A percentile compares a stretch with the other conserved stretches of the same genome.
These are phyloP conservation scores for Daldinia decipiens DNA, from an alignment of 495 filamentous ascomycete genomes.

Conservation along the genomic window DNA sequence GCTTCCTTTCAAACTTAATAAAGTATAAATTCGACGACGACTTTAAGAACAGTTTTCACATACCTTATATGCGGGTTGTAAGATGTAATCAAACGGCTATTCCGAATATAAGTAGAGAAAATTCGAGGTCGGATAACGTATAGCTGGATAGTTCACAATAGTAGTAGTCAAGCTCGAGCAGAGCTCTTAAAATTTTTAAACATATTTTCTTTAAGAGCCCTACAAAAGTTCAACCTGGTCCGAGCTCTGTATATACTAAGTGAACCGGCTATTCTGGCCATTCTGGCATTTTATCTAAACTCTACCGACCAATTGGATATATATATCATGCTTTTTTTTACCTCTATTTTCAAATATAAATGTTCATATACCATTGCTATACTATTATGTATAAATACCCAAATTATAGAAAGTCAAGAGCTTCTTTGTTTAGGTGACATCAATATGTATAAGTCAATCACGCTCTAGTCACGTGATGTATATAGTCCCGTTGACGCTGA, in stretches of 20 bases:
- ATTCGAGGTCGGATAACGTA: background rate
- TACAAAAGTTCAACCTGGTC: background rate
- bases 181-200: slow-evolving; percentile 9
- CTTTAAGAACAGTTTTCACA: background rate
- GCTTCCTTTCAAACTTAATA: background rate
- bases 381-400: no score
- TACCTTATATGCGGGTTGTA: background rate
- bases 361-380: no score
- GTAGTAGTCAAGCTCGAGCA: background rate
- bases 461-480: background rate
- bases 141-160: background rate
- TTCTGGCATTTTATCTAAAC: no score
- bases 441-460: background rate
- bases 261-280: no score
- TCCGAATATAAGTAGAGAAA: background rate
- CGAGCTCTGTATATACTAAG: background rate
- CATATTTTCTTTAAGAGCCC: background rate
- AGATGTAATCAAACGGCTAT: background rate
- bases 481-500: background rate
- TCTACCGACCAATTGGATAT: no score
- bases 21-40: background rate
- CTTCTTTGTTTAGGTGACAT: background rate
- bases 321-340: no score
- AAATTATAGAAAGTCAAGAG: no score
- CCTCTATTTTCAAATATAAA: no score